Conservation (phyloP, 768 basidiomycete species). For the Termitomyces sp. region DNA sequence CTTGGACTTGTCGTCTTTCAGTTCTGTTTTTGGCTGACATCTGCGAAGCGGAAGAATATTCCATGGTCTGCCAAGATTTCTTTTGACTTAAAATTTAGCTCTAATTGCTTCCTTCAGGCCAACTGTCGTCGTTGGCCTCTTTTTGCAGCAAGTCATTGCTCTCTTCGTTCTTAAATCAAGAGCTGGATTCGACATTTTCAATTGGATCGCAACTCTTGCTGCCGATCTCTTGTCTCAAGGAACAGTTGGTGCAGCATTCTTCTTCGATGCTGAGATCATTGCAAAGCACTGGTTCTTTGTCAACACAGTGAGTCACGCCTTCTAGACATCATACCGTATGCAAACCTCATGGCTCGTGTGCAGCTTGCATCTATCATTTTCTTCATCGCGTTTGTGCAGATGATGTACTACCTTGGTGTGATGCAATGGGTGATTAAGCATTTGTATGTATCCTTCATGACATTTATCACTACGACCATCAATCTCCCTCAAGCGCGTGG, state of each 20-base stretch:
- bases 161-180: conserved; percentile 85
- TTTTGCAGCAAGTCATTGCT: conserved; percentile 83
- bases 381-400: conserved; percentile 91
- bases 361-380: conserved; percentile 83
- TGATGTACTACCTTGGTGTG: conserved; percentile 86
- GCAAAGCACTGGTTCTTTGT: conserved; percentile 83
- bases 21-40: conserved; percentile 66
- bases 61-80: conserved; percentile 57
- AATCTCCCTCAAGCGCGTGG: conserved; percentile 62
- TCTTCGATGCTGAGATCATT: conserved; percentile 70
- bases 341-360: not conserved
- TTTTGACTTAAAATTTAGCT: not conserved
- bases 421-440: conserved; percentile 93
- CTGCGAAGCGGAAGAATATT: conserved; percentile 58
- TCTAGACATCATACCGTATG: not conserved
- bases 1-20: conserved; percentile 82
- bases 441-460: conserved; percentile 47
- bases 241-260: conserved; percentile 72
- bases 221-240: conserved; percentile 76
- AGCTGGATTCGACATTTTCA: conserved; percentile 84
- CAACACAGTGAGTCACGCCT: conserved; percentile 53
- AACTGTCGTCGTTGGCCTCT: conserved; percentile 85
- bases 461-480: not conserved
- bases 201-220: conserved; percentile 78
- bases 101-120: conserved; percentile 45